These are phyloP conservation scores for Verticillium nubilum DNA, from an alignment of 2,329 filamentous ascomycete species.

Conservation along the genomic window DNA sequence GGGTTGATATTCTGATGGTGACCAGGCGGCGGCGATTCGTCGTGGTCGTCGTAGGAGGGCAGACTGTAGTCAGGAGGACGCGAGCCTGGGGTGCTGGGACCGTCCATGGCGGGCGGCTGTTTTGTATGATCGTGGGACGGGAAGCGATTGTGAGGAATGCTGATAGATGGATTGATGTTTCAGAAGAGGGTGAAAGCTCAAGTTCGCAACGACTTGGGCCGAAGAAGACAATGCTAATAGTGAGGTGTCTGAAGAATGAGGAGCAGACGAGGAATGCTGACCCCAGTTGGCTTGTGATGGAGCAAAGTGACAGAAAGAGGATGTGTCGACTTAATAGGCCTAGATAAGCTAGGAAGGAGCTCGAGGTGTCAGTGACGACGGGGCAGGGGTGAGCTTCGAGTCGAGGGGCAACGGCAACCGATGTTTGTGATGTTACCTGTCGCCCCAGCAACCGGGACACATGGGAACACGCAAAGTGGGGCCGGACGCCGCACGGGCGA, in stretches of 20 bases:
- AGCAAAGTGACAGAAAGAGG: not conserved
- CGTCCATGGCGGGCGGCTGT: slow-evolving; percentile 34
- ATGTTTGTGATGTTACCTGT: slow-evolving; percentile 1
- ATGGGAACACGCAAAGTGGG: not conserved
- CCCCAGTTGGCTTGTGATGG: not conserved
- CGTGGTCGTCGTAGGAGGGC: slow-evolving; percentile 51
- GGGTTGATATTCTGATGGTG: slow-evolving; percentile 35
- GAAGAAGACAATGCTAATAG: not conserved
- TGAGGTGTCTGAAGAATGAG: not conserved
- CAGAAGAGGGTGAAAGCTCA: not conserved
- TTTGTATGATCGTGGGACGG: slow-evolving; percentile 6
- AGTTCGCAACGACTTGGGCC: not conserved
- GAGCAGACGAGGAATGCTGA: not conserved
- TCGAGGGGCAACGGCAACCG: not conserved
- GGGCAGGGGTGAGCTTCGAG: not conserved
- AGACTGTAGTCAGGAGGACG: slow-evolving; percentile 54
- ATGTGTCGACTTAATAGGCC: not conserved
- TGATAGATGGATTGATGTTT: slow-evolving; percentile 20
- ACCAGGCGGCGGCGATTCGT: slow-evolving; percentile 12
- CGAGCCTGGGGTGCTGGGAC: slow-evolving; percentile 36
- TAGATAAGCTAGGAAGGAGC: not conserved
- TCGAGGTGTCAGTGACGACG: not conserved
- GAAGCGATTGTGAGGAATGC: slow-evolving; percentile 5
- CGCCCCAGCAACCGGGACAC: not conserved
- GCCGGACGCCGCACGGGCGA: not conserved